Base-by-base conservation (phyloP, 345 rosid species). In the Carallia brachiata region DNA sequence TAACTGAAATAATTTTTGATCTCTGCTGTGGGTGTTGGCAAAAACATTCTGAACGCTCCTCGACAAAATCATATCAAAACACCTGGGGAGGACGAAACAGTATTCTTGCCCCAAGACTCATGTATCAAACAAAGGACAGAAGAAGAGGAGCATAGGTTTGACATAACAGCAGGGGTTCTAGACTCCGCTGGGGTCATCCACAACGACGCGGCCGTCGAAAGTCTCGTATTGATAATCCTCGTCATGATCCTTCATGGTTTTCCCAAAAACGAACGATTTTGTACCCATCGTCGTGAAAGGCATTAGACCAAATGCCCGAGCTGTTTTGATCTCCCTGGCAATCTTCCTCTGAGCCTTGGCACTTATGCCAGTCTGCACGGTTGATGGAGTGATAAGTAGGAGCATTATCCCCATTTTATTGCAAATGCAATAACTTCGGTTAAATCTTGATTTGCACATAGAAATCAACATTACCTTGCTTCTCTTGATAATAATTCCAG, bases 241-340 rank as follows among this genome's bases (percentile, higher is more conserved):
- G 2, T 86, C 90, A 16, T 40, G 83, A 73, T 55, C 52, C 84
- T 91, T 84, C 98, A 91, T 94, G 10, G 84, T 77, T 74, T 62
- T 81, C 17, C 95, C 95, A 62, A 65, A 84, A 36, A 66, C 69
- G 66, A 94, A 91, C 9, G 91, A 79, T 75, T 91, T 94, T 17
- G 91, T 88, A 23, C 98, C 98, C 97, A 94, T 94, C 3, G 96
- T 89, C 4, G 91, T 88, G 84, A 94, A 94, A 47, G 98, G 96
- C 93, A 94, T 80, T 58, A 91, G 81, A 27, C 98, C 97, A 47
- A 94, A 88, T 32, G 95, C 97, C 70, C 98, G 84, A 1, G 97
- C 98, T 7, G 91, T 93, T 78, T 91, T 93, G 76, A 91, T 93
- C 89, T 93, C 98, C 80, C 95, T 83, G 0, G 97, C 98, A 52